A percentile compares a stretch with the other conserved stretches of the same genome.
Evolutionary conservation across 23 red algal genomes (phyloP).

Genomic region (Gracilaria caudata): DNA sequence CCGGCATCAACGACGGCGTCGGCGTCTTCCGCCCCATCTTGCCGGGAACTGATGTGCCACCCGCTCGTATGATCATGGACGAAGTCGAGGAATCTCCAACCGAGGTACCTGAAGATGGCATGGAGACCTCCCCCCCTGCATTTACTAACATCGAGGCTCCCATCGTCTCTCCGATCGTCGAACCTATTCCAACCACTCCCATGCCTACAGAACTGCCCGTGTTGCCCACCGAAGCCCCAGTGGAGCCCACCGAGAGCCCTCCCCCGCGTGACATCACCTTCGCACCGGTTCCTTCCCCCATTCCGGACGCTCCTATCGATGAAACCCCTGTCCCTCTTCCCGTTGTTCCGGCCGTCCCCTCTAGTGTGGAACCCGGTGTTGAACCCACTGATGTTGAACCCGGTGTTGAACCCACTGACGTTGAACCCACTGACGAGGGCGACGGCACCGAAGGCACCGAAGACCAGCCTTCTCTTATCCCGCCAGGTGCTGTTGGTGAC

Average conservation of each 20-base stretch:
- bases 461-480: neutral
- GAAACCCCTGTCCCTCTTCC: neutral
- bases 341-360: neutral
- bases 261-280: neutral
- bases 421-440: neutral
- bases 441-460: neutral
- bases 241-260: neutral
- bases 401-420: neutral
- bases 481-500: neutral
- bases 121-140: neutral
- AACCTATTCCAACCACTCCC: neutral
- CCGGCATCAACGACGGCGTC: conserved; percentile 33
- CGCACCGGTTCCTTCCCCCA: neutral
- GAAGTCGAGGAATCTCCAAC: neutral
- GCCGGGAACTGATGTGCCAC: conserved; percentile 25
- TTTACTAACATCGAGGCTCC: neutral
- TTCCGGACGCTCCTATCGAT: neutral
- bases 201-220: conserved; percentile 1
- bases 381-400: neutral
- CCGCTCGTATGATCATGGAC: conserved; percentile 7
- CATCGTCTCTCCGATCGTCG: conserved; percentile 4
- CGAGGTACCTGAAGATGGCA: neutral
- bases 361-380: neutral
- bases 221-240: neutral
- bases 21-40: conserved; percentile 43